A percentile compares a stretch with the other conserved stretches of the same genome.
Conservation (phyloP, 805 yeast species). For the Yarrowia deformans region DNA sequence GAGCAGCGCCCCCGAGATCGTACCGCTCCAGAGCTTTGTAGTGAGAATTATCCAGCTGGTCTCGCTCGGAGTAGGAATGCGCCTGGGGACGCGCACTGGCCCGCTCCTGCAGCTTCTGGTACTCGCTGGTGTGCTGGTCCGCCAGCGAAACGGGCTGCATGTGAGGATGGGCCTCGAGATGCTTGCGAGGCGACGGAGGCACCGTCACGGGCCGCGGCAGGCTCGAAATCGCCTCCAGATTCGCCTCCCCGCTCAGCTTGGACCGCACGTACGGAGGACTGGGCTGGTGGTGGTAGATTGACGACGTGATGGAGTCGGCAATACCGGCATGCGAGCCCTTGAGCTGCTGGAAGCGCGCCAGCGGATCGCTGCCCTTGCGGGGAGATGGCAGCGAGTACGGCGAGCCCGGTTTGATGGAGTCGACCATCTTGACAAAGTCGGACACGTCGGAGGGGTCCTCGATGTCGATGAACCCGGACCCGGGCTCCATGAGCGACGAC, state of each 20-base stretch:
- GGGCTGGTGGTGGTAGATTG: constrained; percentile 41
- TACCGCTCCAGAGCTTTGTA: constrained; percentile 26
- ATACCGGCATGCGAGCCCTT: constrained; percentile 49
- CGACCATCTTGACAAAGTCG: constrained; percentile 75
- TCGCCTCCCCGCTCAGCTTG: constrained; percentile 19
- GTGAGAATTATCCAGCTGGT: constrained; percentile 39
- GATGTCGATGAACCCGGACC: constrained; percentile 57
- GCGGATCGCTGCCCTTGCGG: constrained; percentile 42
- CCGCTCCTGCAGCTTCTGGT: constrained; percentile 33
- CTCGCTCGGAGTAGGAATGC: constrained; percentile 27
- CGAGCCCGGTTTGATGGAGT: constrained; percentile 64
- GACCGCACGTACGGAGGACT: constrained; percentile 36
- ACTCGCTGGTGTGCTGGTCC: constrained; percentile 38
- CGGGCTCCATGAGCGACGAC: constrained; percentile 48
- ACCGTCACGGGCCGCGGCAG: constrained; percentile 8
- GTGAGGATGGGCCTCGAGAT: background rate
- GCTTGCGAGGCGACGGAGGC: constrained; percentile 31
- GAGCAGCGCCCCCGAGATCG: constrained; percentile 8
- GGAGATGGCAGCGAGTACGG: constrained; percentile 42
- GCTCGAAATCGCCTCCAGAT: constrained; percentile 4
- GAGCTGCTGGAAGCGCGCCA: constrained; percentile 51
- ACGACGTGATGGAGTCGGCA: constrained; percentile 50
- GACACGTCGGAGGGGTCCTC: constrained; percentile 53
- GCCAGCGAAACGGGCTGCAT: constrained; percentile 37
- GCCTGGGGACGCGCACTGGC: constrained; percentile 33